These are phyloP conservation scores for Colletotrichum godetiae DNA, from an alignment of 2,329 filamentous ascomycete species.

Conservation along the genomic window DNA sequence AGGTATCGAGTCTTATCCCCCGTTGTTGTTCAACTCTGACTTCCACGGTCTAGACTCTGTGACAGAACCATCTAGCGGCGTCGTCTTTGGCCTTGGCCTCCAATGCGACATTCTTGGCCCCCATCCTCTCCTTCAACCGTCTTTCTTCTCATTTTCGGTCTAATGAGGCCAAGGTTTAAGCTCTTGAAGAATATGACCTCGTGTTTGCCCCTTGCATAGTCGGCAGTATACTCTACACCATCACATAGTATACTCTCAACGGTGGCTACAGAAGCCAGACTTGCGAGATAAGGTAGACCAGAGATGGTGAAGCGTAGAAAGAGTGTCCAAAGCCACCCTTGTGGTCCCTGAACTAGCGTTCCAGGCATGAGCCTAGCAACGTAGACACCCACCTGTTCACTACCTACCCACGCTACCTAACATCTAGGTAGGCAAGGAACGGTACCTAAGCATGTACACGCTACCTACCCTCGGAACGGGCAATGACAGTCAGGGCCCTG, in stretches of 20 bases:
- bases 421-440: too few relatives aligned
- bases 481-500: slow-evolving; percentile 22
- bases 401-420: too few relatives aligned
- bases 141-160: not conserved
- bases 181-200: not conserved
- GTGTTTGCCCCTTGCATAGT: not conserved
- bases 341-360: slow-evolving; percentile 28
- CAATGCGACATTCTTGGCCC: not conserved
- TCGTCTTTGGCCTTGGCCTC: not conserved
- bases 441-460: not conserved
- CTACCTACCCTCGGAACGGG: not conserved
- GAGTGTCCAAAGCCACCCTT: slow-evolving; percentile 19
- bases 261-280: not conserved
- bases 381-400: not conserved
- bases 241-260: not conserved
- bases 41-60: not conserved
- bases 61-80: not conserved
- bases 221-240: not conserved
- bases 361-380: slow-evolving; percentile 25
- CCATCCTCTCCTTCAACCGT: not conserved
- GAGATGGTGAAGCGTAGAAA: not conserved
- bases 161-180: not conserved
- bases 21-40: not conserved
- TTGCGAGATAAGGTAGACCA: not conserved
- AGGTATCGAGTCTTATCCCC: not conserved